Conservation (phyloP, 164 flowering plant genomes). For the Liriodendron chinense region DNA sequence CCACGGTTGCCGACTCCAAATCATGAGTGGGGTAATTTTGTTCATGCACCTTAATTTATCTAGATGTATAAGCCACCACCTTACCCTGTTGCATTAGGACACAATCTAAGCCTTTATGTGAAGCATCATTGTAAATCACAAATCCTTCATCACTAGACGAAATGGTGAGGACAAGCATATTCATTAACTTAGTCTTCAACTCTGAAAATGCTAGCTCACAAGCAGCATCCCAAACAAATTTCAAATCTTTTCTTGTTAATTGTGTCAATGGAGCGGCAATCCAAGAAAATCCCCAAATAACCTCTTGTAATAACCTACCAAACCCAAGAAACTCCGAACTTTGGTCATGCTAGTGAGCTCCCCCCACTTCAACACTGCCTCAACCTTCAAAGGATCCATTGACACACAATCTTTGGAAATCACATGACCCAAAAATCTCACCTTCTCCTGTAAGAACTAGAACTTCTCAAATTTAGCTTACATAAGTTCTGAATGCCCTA, state of each 20-base stretch:
- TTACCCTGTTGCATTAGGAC: not conserved
- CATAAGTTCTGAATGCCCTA: no score
- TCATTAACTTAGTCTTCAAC: no score
- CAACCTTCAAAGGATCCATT: not conserved
- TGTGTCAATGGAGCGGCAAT: not conserved
- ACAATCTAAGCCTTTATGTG: not conserved
- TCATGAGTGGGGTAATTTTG: not conserved
- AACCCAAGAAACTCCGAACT: not conserved
- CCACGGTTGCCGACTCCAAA: not conserved
- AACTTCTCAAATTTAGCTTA: no score
- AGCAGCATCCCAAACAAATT: no score
- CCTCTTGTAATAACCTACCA: not conserved
- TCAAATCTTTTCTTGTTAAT: no score
- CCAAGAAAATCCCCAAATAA: not conserved
- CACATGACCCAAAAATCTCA: not conserved
- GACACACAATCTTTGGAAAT: not conserved
- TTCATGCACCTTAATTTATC: not conserved
- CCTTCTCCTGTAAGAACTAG: not conserved
- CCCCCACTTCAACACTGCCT: not conserved
- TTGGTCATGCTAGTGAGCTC: not conserved
- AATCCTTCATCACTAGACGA: no score
- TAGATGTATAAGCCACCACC: not conserved
- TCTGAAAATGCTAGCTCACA: no score
- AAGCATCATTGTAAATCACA: not conserved
- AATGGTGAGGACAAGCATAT: no score